These are phyloP conservation scores for Sonneratia caseolaris DNA, from an alignment of 345 rosid genomes.

Conservation along the genomic window DNA sequence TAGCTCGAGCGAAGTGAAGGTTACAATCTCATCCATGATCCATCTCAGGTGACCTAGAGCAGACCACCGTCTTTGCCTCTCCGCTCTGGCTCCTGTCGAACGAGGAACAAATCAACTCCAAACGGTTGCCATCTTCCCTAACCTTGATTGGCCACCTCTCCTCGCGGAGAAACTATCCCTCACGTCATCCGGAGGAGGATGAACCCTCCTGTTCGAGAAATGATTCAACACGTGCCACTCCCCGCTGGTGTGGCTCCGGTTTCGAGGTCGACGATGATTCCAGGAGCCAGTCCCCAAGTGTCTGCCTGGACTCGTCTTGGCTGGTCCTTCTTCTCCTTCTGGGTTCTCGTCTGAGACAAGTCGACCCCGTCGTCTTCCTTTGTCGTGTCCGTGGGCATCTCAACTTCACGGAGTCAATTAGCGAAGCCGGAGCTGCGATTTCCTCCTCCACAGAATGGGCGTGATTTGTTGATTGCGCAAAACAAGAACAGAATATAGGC, in stretches of 20 bases:
- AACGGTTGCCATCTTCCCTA: background rate
- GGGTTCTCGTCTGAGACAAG: background rate
- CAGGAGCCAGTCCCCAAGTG: slow-evolving; percentile 26
- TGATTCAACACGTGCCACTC: slow-evolving; percentile 16
- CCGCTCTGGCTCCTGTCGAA: slow-evolving; percentile 9
- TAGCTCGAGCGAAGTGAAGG: background rate
- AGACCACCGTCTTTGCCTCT: slow-evolving; percentile 31
- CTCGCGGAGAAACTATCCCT: slow-evolving; percentile 8
- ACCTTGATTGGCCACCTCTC: slow-evolving; percentile 9
- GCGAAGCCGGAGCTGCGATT: background rate
- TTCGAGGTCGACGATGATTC: slow-evolving; percentile 17
- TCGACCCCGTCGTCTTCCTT: background rate
- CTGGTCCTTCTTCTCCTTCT: background rate
- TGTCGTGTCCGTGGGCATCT: background rate
- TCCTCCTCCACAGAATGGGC: background rate
- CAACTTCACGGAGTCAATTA: background rate
- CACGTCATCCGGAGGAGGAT: slow-evolving; percentile 13
- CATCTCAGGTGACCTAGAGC: slow-evolving; percentile 33
- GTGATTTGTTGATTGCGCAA: background rate
- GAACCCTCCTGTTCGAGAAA: slow-evolving; percentile 17
- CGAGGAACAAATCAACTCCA: background rate
- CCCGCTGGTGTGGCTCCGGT: slow-evolving; percentile 11
- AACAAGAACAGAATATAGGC: background rate
- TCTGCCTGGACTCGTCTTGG: background rate
- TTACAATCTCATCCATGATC: slow-evolving; percentile 12